Evolutionary conservation across 192 early-diverging fungal species (phyloP).

Genomic region (Gryganskiella cystojenkinii): DNA sequence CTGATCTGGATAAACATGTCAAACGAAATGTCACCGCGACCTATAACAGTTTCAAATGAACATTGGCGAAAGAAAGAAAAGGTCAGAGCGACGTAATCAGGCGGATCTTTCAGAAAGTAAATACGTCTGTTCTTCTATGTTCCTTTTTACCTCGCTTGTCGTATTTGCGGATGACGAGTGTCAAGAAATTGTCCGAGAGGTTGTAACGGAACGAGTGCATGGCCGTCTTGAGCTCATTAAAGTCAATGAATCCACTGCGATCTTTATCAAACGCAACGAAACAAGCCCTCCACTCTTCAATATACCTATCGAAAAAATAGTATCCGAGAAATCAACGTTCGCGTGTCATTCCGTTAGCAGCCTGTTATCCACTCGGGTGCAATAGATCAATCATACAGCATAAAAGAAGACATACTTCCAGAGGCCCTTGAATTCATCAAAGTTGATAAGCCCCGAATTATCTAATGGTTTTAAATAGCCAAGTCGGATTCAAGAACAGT

Average conservation of each 20-base stretch:
- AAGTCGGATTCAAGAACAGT: too few relatives aligned
- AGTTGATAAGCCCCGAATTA: slow-evolving; percentile 79
- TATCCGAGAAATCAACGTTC: too few relatives aligned
- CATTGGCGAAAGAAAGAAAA: too few relatives aligned
- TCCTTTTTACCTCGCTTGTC: slow-evolving; percentile 84
- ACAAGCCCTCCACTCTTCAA: slow-evolving; percentile 87
- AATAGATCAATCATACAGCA: too few relatives aligned
- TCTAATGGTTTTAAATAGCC: too few relatives aligned
- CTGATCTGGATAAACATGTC: slow-evolving; percentile 83
- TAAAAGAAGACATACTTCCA: too few relatives aligned
- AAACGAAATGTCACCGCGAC: slow-evolving; percentile 80
- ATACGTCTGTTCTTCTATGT: too few relatives aligned
- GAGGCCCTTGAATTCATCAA: slow-evolving; percentile 79
- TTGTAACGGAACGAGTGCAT: slow-evolving; percentile 82
- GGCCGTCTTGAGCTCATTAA: slow-evolving; percentile 73
- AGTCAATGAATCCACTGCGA: slow-evolving; percentile 79
- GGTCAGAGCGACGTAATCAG: slow-evolving; percentile 19
- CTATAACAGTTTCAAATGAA: slow-evolving; percentile 66
- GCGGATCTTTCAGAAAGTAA: too few relatives aligned
- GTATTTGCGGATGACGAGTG: slow-evolving; percentile 76
- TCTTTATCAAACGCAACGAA: slow-evolving; percentile 84
- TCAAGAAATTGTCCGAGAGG: slow-evolving; percentile 72
- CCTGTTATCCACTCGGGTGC: too few relatives aligned
- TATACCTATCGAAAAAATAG: too few relatives aligned
- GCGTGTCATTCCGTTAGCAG: too few relatives aligned